Evolutionary conservation across 1,284 basidiomycete species (phyloP).

Genomic region (Xerocomus minutiporus): DNA sequence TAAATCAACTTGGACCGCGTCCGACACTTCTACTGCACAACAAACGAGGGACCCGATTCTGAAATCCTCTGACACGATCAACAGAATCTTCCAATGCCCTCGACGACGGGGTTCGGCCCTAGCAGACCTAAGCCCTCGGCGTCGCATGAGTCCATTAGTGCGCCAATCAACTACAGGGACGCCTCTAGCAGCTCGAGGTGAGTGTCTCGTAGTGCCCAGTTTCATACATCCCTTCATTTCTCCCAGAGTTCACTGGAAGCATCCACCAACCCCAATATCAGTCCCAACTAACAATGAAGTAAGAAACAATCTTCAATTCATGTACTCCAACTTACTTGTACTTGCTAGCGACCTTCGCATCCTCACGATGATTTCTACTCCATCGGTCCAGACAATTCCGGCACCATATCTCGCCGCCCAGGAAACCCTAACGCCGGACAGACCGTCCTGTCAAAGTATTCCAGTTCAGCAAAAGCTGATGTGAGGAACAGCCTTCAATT

Average conservation of each 20-base stretch:
- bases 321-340: slow-evolving; percentile 8
- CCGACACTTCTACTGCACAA: neutral
- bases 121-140: slow-evolving; percentile 10
- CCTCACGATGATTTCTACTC: slow-evolving; percentile 20
- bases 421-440: slow-evolving; percentile 26
- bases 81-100: slow-evolving; percentile 6
- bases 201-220: slow-evolving; percentile 6
- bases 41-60: slow-evolving; percentile 1
- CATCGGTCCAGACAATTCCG: slow-evolving; percentile 1
- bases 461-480: neutral
- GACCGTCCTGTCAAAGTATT: slow-evolving; percentile 20
- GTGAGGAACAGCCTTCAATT: neutral
- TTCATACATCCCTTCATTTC: slow-evolving; percentile 5
- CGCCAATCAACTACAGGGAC: slow-evolving; percentile 28
- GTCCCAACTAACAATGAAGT: slow-evolving; percentile 16
- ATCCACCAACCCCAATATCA: slow-evolving; percentile 22
- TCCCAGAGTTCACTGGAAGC: slow-evolving; percentile 18
- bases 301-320: slow-evolving; percentile 6
- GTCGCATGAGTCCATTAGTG: slow-evolving; percentile 9
- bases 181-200: slow-evolving; percentile 27
- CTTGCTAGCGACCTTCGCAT: slow-evolving; percentile 11
- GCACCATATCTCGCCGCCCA: neutral
- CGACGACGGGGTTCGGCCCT: slow-evolving; percentile 9
- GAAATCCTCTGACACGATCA: slow-evolving; percentile 14
- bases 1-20: neutral